Conservation (phyloP, 108 stramenopile species). For the Pseudonitzschia multistriata region DNA sequence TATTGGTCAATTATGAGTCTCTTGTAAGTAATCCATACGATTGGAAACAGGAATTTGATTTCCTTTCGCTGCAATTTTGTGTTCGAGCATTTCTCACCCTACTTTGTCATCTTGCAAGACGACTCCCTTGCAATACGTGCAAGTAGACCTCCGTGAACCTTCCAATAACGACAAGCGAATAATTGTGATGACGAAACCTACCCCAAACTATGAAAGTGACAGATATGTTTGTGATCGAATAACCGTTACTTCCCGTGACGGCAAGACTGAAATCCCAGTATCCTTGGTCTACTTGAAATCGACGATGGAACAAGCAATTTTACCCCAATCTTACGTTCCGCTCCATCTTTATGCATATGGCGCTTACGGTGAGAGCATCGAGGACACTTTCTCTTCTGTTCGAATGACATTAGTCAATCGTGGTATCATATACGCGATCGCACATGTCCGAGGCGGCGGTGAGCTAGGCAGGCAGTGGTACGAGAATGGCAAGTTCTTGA, state of each 20-base stretch:
- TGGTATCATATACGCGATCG: slow-evolving; percentile 83
- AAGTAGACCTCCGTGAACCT: slow-evolving; percentile 43
- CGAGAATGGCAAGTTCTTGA: slow-evolving; percentile 86
- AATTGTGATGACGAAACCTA: slow-evolving; percentile 61
- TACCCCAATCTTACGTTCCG: neutral
- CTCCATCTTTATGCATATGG: slow-evolving; percentile 18
- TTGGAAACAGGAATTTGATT: slow-evolving; percentile 56
- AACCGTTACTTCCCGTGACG: slow-evolving; percentile 65
- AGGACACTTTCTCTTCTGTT: slow-evolving; percentile 70
- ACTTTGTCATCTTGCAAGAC: slow-evolving; percentile 61
- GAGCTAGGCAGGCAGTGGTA: slow-evolving; percentile 96
- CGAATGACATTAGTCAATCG: slow-evolving; percentile 82
- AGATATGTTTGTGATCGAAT: slow-evolving; percentile 67
- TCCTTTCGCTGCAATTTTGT: slow-evolving; percentile 3
- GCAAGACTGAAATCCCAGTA: slow-evolving; percentile 63
- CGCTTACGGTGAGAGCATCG: slow-evolving; percentile 71
- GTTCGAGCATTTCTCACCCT: slow-evolving; percentile 16
- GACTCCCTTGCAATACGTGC: slow-evolving; percentile 62
- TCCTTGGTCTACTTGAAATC: slow-evolving; percentile 71
- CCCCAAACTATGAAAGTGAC: slow-evolving; percentile 70
- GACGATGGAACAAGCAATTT: slow-evolving; percentile 22
- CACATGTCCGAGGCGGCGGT: slow-evolving; percentile 94
- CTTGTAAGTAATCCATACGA: slow-evolving; percentile 1
- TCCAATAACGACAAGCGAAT: slow-evolving; percentile 35
- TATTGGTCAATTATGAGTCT: slow-evolving; percentile 2